Percentiles rank a stretch among this genome's conserved stretches.
These are phyloP conservation scores for Pseudocercospora vitis DNA, from an alignment of 2,329 filamentous ascomycete species.

Conservation along the genomic window DNA sequence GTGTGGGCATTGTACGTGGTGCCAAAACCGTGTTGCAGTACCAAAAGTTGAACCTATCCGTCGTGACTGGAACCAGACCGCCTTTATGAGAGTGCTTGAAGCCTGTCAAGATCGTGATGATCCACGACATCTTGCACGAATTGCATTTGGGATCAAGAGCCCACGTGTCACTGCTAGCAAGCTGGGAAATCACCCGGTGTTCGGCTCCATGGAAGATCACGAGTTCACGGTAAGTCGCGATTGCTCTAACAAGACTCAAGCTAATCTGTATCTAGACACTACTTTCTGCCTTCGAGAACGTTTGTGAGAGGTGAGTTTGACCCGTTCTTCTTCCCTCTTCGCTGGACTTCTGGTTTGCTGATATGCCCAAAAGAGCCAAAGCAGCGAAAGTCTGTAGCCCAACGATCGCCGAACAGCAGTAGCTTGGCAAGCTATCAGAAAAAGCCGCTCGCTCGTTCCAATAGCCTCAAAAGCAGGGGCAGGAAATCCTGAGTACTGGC, in stretches of 20 bases:
- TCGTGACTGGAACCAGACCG: slow-evolving; percentile 41
- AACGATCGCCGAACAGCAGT: background rate
- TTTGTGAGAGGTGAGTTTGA: slow-evolving; percentile 22
- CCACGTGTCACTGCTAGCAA: slow-evolving; percentile 54
- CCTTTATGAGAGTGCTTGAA: slow-evolving; percentile 48
- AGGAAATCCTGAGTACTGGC: background rate
- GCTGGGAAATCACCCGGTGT: slow-evolving; percentile 48
- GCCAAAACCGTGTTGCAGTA: slow-evolving; percentile 38
- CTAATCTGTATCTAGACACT: slow-evolving; percentile 21
- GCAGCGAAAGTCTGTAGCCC: background rate
- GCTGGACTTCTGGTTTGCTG: background rate
- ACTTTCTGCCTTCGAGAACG: slow-evolving; percentile 25
- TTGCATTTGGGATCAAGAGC: slow-evolving; percentile 64
- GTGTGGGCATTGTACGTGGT: slow-evolving; percentile 56
- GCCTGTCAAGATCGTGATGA: slow-evolving; percentile 55
- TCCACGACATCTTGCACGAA: slow-evolving; percentile 57
- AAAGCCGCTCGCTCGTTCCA: background rate
- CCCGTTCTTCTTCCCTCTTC: background rate
- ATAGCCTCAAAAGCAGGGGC: background rate
- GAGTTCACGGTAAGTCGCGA: slow-evolving; percentile 49
- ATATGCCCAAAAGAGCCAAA: background rate
- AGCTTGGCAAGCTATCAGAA: background rate
- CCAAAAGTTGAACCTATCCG: slow-evolving; percentile 43
- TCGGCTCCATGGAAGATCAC: slow-evolving; percentile 57
- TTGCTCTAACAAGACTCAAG: background rate